Evolutionary conservation across 768 basidiomycete genomes (phyloP).

Genomic region (Amyloporia xantha): DNA sequence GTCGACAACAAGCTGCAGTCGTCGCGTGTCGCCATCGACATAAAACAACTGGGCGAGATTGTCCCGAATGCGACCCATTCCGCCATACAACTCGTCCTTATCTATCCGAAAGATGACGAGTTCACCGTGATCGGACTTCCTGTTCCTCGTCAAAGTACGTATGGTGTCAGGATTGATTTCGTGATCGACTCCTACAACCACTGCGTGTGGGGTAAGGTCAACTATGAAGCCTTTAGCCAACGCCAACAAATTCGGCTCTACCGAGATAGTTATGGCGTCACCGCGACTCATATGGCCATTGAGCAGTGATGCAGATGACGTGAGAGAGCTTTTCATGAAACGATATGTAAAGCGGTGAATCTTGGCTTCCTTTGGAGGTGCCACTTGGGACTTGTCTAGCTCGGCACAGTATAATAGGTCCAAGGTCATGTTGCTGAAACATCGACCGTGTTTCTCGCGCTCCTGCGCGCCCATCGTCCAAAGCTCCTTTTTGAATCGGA

Average conservation of each 20-base stretch:
- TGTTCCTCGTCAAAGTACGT: constrained; percentile 21
- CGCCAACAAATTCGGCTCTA: constrained; percentile 82
- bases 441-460: constrained; percentile 76
- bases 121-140: constrained; percentile 15
- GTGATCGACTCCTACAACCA: constrained; percentile 82
- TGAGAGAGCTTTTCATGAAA: constrained; percentile 34
- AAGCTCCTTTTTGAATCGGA: constrained; percentile 81
- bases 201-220: constrained; percentile 52
- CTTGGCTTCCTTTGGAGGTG: constrained; percentile 34
- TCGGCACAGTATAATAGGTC: constrained; percentile 34
- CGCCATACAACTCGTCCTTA: constrained; percentile 84
- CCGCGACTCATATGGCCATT: constrained; percentile 74
- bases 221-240: constrained; percentile 80
- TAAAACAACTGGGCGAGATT: constrained; percentile 90
- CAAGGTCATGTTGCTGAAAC: constrained; percentile 77
- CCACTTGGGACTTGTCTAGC: constrained; percentile 3
- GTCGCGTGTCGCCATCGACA: constrained; percentile 59
- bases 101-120: constrained; percentile 74
- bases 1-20: constrained; percentile 78
- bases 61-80: constrained; percentile 83
- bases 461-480: constrained; percentile 87
- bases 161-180: constrained; percentile 50
- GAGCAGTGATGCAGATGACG: constrained; percentile 37
- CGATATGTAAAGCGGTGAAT: constrained; percentile 78
- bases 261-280: constrained; percentile 82